phyloP scores from a whole-genome alignment of 2,329 filamentous ascomycete genomes.

The Aspergillus versicolor region DNA sequence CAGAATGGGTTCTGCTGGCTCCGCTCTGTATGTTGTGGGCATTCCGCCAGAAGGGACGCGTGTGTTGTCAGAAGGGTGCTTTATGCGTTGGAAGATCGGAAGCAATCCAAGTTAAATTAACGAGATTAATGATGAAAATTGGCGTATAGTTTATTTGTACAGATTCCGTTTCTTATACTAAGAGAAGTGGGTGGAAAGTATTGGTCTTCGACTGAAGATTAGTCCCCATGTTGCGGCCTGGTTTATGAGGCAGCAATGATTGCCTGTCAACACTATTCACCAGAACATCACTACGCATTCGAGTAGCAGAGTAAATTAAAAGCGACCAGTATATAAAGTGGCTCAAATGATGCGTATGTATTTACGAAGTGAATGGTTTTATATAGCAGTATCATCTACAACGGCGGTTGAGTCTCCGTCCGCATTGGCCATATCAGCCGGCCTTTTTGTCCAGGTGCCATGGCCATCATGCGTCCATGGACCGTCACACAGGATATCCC shows the following conservation, averaged over 20 bases:
- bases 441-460: conserved; percentile 29
- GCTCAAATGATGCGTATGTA: background rate
- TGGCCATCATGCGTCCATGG: conserved; percentile 32
- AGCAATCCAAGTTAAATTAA: background rate
- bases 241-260: conserved; percentile 1
- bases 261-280: too few species aligned
- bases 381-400: background rate
- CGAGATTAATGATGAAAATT: background rate
- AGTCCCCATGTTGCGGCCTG: conserved; percentile 6
- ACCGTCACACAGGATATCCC: conserved; percentile 21
- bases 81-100: background rate
- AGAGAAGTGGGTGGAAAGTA: background rate
- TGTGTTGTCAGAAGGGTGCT: too few species aligned
- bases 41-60: conserved; percentile 11
- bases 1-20: conserved; percentile 32
- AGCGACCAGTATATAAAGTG: too few species aligned
- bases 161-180: background rate
- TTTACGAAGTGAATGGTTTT: background rate
- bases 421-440: background rate
- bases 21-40: conserved; percentile 25
- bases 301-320: too few species aligned
- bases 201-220: background rate
- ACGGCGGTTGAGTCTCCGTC: background rate
- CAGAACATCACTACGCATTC: too few species aligned
- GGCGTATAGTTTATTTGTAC: background rate